Conservation (phyloP, 768 basidiomycete species). For the Pleurotus eryngii region DNA sequence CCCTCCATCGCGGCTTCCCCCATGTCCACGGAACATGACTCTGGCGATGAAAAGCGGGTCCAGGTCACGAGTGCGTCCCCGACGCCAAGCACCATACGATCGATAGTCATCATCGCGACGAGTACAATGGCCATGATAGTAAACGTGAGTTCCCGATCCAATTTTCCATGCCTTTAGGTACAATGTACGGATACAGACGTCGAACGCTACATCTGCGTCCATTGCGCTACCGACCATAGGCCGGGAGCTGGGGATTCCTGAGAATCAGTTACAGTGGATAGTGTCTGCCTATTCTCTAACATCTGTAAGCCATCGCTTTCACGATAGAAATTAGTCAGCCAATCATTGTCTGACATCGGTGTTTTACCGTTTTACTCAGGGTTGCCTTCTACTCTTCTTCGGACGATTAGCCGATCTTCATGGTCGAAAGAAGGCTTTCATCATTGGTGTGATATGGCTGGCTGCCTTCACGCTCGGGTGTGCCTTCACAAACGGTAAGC, state of each 20-base stretch:
- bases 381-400: slow-evolving; percentile 57
- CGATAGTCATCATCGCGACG: slow-evolving; percentile 19
- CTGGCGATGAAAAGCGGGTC: background rate
- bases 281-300: slow-evolving; percentile 1
- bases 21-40: background rate
- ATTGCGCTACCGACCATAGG: slow-evolving; percentile 9
- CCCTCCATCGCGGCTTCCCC: background rate
- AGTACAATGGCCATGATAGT: slow-evolving; percentile 26
- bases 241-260: background rate
- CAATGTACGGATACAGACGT: background rate
- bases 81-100: slow-evolving; percentile 16
- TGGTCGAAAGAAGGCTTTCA: slow-evolving; percentile 56
- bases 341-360: background rate
- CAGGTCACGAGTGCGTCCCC: background rate
- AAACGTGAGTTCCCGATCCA: slow-evolving; percentile 14
- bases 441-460: slow-evolving; percentile 44
- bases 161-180: no score
- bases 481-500: slow-evolving; percentile 42
- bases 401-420: slow-evolving; percentile 62
- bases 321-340: background rate
- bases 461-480: slow-evolving; percentile 44
- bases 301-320: background rate
- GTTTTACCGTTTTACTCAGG: slow-evolving; percentile 32
- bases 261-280: slow-evolving; percentile 7
- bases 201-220: slow-evolving; percentile 7